These are phyloP conservation scores for Naganishia friedmannii DNA, from an alignment of 768 basidiomycete species.

Conservation along the genomic window DNA sequence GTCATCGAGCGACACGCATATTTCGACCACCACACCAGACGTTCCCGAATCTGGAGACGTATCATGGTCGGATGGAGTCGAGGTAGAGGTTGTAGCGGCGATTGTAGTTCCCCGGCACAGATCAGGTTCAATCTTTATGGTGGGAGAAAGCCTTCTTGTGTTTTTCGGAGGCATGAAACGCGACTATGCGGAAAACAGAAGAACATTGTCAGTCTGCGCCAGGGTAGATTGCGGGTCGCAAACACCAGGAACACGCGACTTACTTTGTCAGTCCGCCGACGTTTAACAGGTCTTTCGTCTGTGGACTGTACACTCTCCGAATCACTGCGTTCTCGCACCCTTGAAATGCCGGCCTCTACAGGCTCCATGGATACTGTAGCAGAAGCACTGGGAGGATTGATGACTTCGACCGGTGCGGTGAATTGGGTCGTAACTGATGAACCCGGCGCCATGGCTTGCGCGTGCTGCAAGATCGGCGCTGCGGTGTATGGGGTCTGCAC, in stretches of 20 bases:
- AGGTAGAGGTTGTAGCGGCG: background rate
- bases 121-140: background rate
- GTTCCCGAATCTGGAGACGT: background rate
- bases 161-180: background rate
- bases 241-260: background rate
- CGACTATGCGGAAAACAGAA: background rate
- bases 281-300: slow-evolving; percentile 2
- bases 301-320: background rate
- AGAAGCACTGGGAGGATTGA: no score
- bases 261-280: slow-evolving; percentile 8
- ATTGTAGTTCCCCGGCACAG: background rate
- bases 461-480: background rate
- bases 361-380: no score
- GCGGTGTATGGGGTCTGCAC: background rate
- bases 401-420: no score
- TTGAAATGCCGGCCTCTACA: background rate
- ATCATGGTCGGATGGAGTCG: background rate
- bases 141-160: background rate
- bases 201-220: background rate
- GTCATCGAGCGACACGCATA: background rate
- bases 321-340: slow-evolving; percentile 1
- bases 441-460: background rate
- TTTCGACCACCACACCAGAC: background rate
- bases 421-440: no score
- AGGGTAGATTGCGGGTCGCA: background rate